Evolutionary conservation across 495 filamentous ascomycete genomes (phyloP).

Genomic region (Xylaria acuta): DNA sequence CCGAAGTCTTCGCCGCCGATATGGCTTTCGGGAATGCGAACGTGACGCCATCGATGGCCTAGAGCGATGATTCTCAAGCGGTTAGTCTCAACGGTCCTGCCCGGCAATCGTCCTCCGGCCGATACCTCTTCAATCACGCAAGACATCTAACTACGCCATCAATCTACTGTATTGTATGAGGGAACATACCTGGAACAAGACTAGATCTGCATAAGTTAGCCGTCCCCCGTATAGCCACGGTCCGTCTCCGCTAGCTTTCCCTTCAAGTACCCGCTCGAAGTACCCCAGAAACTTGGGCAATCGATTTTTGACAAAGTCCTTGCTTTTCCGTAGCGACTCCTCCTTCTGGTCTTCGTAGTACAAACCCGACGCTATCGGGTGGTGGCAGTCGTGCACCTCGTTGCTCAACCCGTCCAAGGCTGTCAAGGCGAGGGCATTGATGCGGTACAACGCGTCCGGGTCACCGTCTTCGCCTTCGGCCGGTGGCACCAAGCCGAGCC

Average conservation of each 20-base stretch:
- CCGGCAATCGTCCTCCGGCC: neutral
- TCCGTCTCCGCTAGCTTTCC: conserved; percentile 59
- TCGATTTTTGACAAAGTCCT: conserved; percentile 61
- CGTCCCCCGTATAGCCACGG: conserved; percentile 64
- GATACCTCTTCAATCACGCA: neutral
- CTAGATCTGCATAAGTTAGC: conserved; percentile 71
- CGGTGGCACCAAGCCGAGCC: conserved; percentile 56
- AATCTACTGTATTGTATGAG: neutral
- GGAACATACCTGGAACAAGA: conserved; percentile 66
- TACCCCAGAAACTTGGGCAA: conserved; percentile 71
- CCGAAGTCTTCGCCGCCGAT: conserved; percentile 43
- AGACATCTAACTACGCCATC: neutral
- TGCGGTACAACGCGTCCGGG: conserved; percentile 51
- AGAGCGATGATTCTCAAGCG: neutral
- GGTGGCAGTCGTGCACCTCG: conserved; percentile 72
- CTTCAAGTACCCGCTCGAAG: conserved; percentile 65
- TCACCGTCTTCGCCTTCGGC: conserved; percentile 41
- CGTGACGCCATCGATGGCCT: conserved; percentile 48
- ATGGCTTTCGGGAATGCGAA: conserved; percentile 66
- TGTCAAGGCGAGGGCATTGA: conserved; percentile 66
- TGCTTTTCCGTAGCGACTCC: conserved; percentile 57
- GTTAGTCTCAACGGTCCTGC: neutral
- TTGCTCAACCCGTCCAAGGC: conserved; percentile 69
- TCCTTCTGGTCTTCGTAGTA: conserved; percentile 75
- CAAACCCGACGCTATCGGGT: conserved; percentile 59